Conservation (phyloP, 495 filamentous ascomycete species). For the Trichodelitschia bisporula region DNA sequence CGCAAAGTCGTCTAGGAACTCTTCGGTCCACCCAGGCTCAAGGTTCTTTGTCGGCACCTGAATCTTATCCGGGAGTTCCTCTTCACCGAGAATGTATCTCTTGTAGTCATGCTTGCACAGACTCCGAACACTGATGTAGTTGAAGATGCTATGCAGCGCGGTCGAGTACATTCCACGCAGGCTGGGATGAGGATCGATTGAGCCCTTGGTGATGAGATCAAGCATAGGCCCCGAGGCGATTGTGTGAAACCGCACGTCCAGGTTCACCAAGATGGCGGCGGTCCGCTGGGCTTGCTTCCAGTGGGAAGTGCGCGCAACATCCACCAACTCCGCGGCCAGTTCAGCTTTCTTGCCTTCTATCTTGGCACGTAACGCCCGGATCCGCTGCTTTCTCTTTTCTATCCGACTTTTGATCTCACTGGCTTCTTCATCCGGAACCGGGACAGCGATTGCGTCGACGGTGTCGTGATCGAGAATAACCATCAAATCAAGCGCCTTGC, state of each 20-base stretch:
- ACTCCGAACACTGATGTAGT: conserved; percentile 60
- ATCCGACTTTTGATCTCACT: conserved; percentile 40
- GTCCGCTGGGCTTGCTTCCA: conserved; percentile 90
- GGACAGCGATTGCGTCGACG: conserved; percentile 37
- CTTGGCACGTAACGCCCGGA: conserved; percentile 42
- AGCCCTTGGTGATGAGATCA: conserved; percentile 59
- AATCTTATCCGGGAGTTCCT: conserved; percentile 49
- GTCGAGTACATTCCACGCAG: conserved; percentile 59
- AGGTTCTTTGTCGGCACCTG: conserved; percentile 41
- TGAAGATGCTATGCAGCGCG: conserved; percentile 58
- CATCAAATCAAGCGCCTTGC: conserved; percentile 60
- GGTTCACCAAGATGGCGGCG: conserved; percentile 65
- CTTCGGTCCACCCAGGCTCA: conserved; percentile 52
- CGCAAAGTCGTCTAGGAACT: conserved; percentile 56
- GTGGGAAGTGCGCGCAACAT: conserved; percentile 52
- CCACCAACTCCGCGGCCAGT: conserved; percentile 57
- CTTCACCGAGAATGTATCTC: conserved; percentile 57
- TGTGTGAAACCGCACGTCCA: conserved; percentile 70
- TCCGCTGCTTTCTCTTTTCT: conserved; percentile 35
- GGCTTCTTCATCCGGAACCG: conserved; percentile 8
- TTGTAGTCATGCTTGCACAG: conserved; percentile 65
- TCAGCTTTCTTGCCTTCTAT: conserved; percentile 67
- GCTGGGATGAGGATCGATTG: conserved; percentile 75
- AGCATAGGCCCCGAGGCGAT: conserved; percentile 61
- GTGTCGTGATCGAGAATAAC: conserved; percentile 56